A percentile compares a stretch with the other conserved stretches of the same genome.
phyloP scores from a whole-genome alignment of 2,329 filamentous ascomycete species.

The Fusarium chuoi region DNA sequence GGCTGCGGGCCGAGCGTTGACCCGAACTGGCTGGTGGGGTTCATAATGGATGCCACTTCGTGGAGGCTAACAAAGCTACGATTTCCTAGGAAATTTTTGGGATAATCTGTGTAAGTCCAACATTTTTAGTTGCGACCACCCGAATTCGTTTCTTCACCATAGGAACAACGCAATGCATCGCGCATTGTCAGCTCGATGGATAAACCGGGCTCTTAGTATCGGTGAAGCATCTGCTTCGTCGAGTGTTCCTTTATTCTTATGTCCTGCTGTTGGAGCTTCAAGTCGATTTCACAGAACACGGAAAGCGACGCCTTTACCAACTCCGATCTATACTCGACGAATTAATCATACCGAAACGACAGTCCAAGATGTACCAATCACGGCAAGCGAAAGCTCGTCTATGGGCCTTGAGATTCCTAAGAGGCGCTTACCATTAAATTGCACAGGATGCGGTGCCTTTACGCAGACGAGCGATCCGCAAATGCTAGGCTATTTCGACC shows the following conservation, averaged over 20 bases:
- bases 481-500: slow-evolving; percentile 67
- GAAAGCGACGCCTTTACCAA: slow-evolving; percentile 15
- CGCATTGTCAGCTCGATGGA: slow-evolving; percentile 55
- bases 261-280: slow-evolving; percentile 53
- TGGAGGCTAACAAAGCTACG: neutral
- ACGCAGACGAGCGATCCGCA: slow-evolving; percentile 64
- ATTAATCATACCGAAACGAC: slow-evolving; percentile 44
- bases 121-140: slow-evolving; percentile 16
- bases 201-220: slow-evolving; percentile 56
- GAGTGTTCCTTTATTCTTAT: slow-evolving; percentile 60
- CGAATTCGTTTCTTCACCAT: neutral
- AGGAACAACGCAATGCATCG: slow-evolving; percentile 54
- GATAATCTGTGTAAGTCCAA: slow-evolving; percentile 24
- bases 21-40: slow-evolving; percentile 36
- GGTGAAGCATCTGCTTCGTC: slow-evolving; percentile 50
- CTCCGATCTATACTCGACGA: slow-evolving; percentile 36
- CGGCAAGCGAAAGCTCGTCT: neutral
- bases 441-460: slow-evolving; percentile 73
- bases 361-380: neutral
- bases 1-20: slow-evolving; percentile 43
- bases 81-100: slow-evolving; percentile 43
- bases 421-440: slow-evolving; percentile 63
- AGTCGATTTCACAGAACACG: slow-evolving; percentile 22
- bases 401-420: neutral
- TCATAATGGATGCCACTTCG: slow-evolving; percentile 7